phyloP scores from a whole-genome alignment of 2,329 filamentous ascomycete species.

The Kalmusia sp. region DNA sequence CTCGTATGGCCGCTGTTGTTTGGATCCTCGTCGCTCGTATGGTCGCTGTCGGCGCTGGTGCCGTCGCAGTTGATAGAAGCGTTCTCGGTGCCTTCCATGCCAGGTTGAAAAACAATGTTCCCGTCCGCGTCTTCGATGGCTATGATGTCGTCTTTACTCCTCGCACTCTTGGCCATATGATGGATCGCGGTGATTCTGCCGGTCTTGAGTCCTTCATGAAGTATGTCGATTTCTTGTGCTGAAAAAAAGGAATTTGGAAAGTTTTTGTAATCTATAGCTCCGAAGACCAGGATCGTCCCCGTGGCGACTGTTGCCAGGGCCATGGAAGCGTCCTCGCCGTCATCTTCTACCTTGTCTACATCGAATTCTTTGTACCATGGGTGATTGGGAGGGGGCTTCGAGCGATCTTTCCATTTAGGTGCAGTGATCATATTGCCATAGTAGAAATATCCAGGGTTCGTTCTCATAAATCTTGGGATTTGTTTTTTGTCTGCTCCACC shows the following conservation, averaged over 20 bases:
- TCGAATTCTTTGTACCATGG: constrained; percentile 10
- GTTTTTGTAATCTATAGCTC: constrained; percentile 8
- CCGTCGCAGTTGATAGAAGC: not conserved
- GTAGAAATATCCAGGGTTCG: constrained; percentile 7
- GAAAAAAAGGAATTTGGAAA: constrained; percentile 1
- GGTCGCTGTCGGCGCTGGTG: too few relatives aligned
- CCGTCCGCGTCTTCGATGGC: constrained; percentile 9
- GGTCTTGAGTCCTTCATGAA: constrained; percentile 2
- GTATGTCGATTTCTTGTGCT: not conserved
- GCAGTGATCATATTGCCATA: constrained; percentile 5
- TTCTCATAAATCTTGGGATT: not conserved
- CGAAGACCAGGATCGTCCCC: constrained; percentile 2
- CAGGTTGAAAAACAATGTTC: not conserved
- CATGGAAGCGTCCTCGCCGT: constrained; percentile 10
- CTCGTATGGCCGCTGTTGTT: too few relatives aligned
- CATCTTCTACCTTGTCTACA: not conserved
- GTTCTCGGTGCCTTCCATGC: constrained; percentile 2
- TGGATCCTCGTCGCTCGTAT: too few relatives aligned
- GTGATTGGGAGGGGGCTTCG: not conserved
- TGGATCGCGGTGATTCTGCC: constrained; percentile 9
- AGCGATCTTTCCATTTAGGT: not conserved
- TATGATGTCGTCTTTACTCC: not conserved
- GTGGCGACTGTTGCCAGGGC: constrained; percentile 6
- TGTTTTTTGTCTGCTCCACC: constrained; percentile 4
- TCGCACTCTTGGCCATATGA: constrained; percentile 13